A percentile compares a stretch with the other conserved stretches of the same genome.
Conservation (phyloP, 2,329 filamentous ascomycete genomes). For the Tolypocladium capitatum region DNA sequence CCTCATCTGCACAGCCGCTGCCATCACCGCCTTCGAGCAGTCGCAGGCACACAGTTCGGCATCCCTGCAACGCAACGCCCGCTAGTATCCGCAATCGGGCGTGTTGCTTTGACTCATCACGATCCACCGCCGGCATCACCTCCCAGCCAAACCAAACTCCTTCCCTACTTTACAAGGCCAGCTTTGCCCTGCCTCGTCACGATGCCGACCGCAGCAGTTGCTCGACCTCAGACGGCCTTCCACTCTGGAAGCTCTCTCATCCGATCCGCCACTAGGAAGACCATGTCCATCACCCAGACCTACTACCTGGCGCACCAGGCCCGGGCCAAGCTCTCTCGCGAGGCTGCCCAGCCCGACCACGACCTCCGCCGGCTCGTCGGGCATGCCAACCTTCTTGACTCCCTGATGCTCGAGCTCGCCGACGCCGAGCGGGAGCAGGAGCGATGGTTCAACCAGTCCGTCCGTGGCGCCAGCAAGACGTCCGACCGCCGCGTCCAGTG, state of each 20-base stretch:
- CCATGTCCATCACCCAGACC: conserved; percentile 95
- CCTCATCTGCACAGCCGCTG: conserved; percentile 15
- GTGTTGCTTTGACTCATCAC: conserved; percentile 13
- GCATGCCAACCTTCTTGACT: conserved; percentile 96
- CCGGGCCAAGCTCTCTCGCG: conserved; percentile 84
- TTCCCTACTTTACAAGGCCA: conserved; percentile 1
- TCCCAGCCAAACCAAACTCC: background rate
- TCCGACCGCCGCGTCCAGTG: conserved; percentile 72
- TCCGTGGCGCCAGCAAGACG: conserved; percentile 54
- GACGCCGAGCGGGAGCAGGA: conserved; percentile 94
- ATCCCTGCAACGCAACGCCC: conserved; percentile 13
- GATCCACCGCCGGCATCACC: background rate
- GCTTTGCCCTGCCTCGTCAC: conserved; percentile 7
- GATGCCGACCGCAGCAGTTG: conserved; percentile 17
- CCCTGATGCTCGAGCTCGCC: conserved; percentile 80
- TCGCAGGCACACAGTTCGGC: conserved; percentile 4
- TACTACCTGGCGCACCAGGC: conserved; percentile 98
- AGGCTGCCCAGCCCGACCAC: conserved; percentile 84
- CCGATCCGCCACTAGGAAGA: conserved; percentile 45
- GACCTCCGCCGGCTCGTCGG: conserved; percentile 90
- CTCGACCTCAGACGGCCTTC: conserved; percentile 9
- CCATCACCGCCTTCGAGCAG: conserved; percentile 14
- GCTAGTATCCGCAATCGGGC: conserved; percentile 9
- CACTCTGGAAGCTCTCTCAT: conserved; percentile 11
- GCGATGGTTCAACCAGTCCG: conserved; percentile 93